Evolutionary conservation across 2,329 filamentous ascomycete species (phyloP).

Genomic region (Zasmidium citrigriseum): DNA sequence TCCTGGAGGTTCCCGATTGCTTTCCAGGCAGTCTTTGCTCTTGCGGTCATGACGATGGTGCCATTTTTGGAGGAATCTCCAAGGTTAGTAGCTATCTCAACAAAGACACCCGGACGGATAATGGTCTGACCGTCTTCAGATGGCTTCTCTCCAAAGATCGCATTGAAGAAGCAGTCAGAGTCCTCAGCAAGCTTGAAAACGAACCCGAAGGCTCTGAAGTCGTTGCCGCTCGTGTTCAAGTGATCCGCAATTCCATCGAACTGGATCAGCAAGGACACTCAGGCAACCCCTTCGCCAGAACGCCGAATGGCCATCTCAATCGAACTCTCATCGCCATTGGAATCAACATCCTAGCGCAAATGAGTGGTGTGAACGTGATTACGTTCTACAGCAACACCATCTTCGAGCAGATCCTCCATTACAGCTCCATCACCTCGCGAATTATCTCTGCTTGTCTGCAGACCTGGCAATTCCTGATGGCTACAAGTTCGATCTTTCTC

Average conservation of each 20-base stretch:
- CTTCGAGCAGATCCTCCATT: conserved; percentile 24
- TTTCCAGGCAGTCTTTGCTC: conserved; percentile 46
- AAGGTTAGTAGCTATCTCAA: too few relatives aligned
- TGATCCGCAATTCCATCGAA: conserved; percentile 25
- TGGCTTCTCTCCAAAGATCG: conserved; percentile 29
- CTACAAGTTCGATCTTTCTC: conserved; percentile 28
- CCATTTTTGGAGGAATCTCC: conserved; percentile 35
- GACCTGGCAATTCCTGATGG: conserved; percentile 31
- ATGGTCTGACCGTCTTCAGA: background rate
- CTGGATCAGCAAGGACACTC: conserved; percentile 23
- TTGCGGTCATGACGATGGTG: conserved; percentile 36
- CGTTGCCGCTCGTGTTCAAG: conserved; percentile 18
- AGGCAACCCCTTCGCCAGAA: conserved; percentile 27
- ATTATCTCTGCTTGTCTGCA: conserved; percentile 30
- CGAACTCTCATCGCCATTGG: conserved; percentile 28
- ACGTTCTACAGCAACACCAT: conserved; percentile 31
- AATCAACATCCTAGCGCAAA: conserved; percentile 28
- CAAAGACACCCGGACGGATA: background rate
- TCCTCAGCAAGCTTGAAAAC: conserved; percentile 30
- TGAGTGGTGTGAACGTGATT: conserved; percentile 30
- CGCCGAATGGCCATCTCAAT: conserved; percentile 26
- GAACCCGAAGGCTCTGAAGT: conserved; percentile 23
- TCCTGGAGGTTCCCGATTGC: conserved; percentile 40
- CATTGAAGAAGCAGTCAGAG: conserved; percentile 23
- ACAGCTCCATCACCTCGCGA: conserved; percentile 19